Conservation (phyloP, 768 basidiomycete genomes). For the Tricholoma bakamatsutake region DNA sequence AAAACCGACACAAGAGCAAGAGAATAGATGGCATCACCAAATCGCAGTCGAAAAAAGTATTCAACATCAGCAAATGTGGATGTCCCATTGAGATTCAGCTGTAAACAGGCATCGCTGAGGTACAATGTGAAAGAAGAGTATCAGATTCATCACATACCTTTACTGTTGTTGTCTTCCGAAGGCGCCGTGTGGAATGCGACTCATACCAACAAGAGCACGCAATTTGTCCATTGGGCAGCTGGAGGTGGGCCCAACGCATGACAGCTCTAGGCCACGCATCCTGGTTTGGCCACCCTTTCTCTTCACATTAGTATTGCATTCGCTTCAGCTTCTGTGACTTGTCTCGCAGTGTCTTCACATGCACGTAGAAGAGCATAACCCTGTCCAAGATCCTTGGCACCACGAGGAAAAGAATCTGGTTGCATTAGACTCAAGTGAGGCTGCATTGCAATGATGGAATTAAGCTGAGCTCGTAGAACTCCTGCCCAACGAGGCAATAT, state of each 20-base stretch:
- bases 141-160: not conserved
- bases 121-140: not conserved
- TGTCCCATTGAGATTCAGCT: not conserved
- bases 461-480: not conserved
- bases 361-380: slow-evolving; percentile 14
- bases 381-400: slow-evolving; percentile 6
- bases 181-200: not conserved
- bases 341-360: not conserved
- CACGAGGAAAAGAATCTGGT: not conserved
- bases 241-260: slow-evolving; percentile 20
- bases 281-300: slow-evolving; percentile 10
- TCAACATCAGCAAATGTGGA: not conserved
- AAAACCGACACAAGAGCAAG: not conserved
- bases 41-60: not conserved
- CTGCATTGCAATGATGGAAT: not conserved
- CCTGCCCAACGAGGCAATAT: slow-evolving; percentile 6
- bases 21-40: not conserved
- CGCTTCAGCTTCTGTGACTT: slow-evolving; percentile 14
- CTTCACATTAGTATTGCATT: not conserved
- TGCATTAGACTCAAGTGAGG: not conserved
- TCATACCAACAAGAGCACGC: not conserved
- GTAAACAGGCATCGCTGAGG: not conserved
- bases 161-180: not conserved
- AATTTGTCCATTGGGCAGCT: slow-evolving; percentile 22
- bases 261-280: slow-evolving; percentile 10